Conservation (phyloP, 352 stramenopile species). For the Phytophthora agathidicida region DNA sequence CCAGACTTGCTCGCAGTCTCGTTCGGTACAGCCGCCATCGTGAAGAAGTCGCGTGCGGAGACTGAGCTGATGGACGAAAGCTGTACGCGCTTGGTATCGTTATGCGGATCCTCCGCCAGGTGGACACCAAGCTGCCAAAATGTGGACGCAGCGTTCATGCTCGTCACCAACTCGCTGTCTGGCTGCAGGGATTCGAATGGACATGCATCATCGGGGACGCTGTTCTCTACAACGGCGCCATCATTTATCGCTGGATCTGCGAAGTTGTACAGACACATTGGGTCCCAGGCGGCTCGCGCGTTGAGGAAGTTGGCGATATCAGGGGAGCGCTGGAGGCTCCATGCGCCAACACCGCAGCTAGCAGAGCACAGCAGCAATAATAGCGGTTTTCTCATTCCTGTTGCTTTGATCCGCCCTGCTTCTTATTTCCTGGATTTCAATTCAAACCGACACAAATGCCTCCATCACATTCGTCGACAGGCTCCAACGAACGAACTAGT, state of each 20-base stretch:
- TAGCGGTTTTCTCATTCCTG: too few species aligned
- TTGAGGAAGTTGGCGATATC: constrained; percentile 30
- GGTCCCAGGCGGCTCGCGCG: constrained; percentile 25
- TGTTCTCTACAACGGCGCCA: constrained; percentile 10
- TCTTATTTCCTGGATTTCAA: constrained; percentile 27
- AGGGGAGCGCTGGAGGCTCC: not conserved
- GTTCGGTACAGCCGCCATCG: constrained; percentile 31
- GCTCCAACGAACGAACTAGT: too few species aligned
- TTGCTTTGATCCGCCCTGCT: constrained; percentile 4
- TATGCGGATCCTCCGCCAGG: constrained; percentile 31
- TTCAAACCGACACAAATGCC: not conserved
- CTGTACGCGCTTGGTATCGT: constrained; percentile 47
- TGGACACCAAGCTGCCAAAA: constrained; percentile 55
- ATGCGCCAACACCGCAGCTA: not conserved
- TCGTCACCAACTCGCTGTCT: constrained; percentile 51
- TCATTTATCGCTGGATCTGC: constrained; percentile 20
- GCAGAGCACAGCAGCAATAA: constrained; percentile 7
- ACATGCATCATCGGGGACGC: constrained; percentile 32
- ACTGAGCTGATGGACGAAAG: constrained; percentile 58
- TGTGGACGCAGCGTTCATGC: constrained; percentile 31
- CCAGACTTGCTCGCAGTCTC: constrained; percentile 18
- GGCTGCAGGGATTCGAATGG: constrained; percentile 72
- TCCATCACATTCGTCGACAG: constrained; percentile 5
- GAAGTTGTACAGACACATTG: constrained; percentile 49
- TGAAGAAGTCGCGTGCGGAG: constrained; percentile 60